Evolutionary conservation across 352 stramenopile genomes (phyloP).

Genomic region (Poterioochromonas sp.): DNA sequence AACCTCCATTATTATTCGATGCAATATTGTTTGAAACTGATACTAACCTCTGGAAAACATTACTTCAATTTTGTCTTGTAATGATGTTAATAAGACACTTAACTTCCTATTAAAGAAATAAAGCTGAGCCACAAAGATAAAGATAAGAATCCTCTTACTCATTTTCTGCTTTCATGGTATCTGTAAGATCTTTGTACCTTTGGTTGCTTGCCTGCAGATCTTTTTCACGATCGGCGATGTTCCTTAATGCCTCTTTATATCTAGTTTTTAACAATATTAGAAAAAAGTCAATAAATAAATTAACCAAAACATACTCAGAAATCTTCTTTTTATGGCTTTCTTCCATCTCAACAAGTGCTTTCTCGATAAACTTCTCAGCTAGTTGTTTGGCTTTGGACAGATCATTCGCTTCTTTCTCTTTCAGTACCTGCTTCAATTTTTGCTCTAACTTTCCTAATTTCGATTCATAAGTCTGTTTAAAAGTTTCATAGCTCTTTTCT

Average conservation of each 20-base stretch:
- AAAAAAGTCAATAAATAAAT: too few species aligned
- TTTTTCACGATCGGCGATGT: not conserved
- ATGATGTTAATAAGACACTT: too few species aligned
- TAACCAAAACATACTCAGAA: not conserved
- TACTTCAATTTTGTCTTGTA: too few species aligned
- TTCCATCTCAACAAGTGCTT: not conserved
- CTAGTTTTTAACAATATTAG: too few species aligned
- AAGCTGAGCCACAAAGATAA: not conserved
- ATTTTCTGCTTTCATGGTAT: not conserved
- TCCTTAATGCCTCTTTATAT: not conserved
- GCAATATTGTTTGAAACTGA: not conserved
- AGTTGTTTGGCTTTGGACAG: not conserved
- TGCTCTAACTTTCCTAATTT: not conserved
- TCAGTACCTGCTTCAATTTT: not conserved
- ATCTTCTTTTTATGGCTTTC: slow-evolving; percentile 1
- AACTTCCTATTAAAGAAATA: too few species aligned
- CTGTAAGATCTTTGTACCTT: not conserved
- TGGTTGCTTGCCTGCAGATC: not conserved
- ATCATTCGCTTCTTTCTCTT: not conserved
- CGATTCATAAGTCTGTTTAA: not conserved
- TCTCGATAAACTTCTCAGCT: not conserved
- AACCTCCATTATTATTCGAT: not conserved
- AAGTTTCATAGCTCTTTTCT: not conserved
- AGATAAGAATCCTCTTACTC: not conserved
- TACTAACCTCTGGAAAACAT: not conserved